A percentile compares a stretch with the other conserved stretches of the same genome.
phyloP scores from a whole-genome alignment of 2,329 filamentous ascomycete genomes.

The Penicillium paneum region DNA sequence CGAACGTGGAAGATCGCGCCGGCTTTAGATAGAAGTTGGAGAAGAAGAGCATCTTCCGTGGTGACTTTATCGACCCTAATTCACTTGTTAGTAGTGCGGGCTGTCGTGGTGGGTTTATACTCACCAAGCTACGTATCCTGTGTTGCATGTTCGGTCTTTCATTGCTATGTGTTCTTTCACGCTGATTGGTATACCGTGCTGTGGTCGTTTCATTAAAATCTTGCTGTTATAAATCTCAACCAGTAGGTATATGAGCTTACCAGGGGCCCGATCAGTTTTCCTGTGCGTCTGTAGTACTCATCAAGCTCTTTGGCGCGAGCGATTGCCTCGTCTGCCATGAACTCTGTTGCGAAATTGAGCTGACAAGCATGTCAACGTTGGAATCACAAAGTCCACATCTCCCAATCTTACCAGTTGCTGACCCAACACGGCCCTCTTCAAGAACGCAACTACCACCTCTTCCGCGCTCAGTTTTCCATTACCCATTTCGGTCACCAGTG shows the following conservation, averaged over 20 bases:
- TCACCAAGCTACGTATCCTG: conserved; percentile 37
- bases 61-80: conserved; percentile 36
- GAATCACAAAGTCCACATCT: not conserved
- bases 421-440: conserved; percentile 34
- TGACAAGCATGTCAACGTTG: conserved; percentile 5
- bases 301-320: conserved; percentile 34
- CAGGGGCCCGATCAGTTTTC: conserved; percentile 49
- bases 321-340: conserved; percentile 37
- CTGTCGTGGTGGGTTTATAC: not conserved
- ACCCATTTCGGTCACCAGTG: conserved; percentile 29
- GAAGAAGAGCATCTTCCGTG: conserved; percentile 34
- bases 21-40: conserved; percentile 33
- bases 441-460: conserved; percentile 33
- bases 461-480: conserved; percentile 29
- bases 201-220: not conserved
- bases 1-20: conserved; percentile 46
- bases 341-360: conserved; percentile 40
- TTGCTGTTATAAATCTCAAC: not conserved
- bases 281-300: conserved; percentile 30
- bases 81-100: not conserved
- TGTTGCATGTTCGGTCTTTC: conserved; percentile 44
- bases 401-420: conserved; percentile 30
- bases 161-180: conserved; percentile 63
- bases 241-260: conserved; percentile 15
- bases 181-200: conserved; percentile 55